Percentiles rank a stretch among this genome's conserved stretches.
Conservation (phyloP, 176 grass and related monocot species). For the Carex parvula region DNA sequence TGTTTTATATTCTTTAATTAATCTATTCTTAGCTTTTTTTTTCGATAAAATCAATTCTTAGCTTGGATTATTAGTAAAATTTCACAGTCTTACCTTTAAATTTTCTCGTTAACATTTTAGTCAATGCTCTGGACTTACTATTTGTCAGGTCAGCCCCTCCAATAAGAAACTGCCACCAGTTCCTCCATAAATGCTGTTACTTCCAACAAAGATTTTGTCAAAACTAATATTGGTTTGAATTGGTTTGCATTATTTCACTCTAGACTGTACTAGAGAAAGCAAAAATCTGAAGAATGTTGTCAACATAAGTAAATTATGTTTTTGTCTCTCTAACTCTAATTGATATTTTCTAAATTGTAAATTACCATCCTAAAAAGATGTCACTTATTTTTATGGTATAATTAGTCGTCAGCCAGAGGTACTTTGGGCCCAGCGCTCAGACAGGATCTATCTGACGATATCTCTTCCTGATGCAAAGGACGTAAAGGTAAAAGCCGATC, state of each 20-base stretch:
- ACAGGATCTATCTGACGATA: constrained; percentile 90
- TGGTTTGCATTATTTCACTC: neutral
- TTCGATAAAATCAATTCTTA: neutral
- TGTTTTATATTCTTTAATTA: neutral
- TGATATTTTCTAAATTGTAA: neutral
- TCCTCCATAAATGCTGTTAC: neutral
- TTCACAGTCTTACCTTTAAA: neutral
- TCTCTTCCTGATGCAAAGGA: constrained; percentile 77
- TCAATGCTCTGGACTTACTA: neutral
- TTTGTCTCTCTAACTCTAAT: neutral
- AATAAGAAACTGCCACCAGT: neutral
- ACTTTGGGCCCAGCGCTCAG: constrained; percentile 75
- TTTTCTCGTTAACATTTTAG: neutral
- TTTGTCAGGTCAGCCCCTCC: neutral
- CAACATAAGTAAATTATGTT: neutral
- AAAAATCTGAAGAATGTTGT: neutral
- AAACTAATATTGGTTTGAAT: neutral
- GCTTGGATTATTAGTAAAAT: neutral
- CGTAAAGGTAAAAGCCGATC: constrained; percentile 62
- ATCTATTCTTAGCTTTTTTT: neutral
- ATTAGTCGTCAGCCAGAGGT: constrained; percentile 89
- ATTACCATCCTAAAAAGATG: constrained; percentile 6
- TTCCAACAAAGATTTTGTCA: neutral
- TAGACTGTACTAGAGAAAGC: neutral
- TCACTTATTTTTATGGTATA: constrained; percentile 28